A percentile compares a stretch with the other conserved stretches of the same genome.
Evolutionary conservation across 257 asterid genomes (phyloP).

Genomic region (Ophiorrhiza pumila): DNA sequence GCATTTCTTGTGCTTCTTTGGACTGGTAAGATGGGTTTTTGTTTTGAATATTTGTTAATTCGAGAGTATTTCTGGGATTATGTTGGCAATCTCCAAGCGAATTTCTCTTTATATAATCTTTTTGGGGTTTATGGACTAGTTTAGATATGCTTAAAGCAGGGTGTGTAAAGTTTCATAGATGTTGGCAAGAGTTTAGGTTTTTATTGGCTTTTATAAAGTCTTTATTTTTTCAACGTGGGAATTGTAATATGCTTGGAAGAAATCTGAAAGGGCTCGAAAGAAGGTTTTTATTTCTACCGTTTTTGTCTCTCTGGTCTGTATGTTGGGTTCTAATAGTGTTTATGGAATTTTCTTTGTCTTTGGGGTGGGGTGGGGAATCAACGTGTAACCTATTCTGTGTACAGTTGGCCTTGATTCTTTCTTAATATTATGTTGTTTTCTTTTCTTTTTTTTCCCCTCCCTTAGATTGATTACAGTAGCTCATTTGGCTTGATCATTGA

Average conservation of each 20-base stretch:
- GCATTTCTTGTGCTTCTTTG: not conserved
- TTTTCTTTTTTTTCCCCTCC: too few relatives aligned
- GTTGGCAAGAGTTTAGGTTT: not conserved
- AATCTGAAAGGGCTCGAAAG: not conserved
- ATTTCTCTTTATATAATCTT: not conserved
- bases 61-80: not conserved
- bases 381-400: not conserved
- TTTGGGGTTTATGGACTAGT: not conserved
- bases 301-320: not conserved
- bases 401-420: not conserved
- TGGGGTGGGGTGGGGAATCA: not conserved
- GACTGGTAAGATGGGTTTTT: not conserved
- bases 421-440: not conserved
- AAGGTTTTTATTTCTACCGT: not conserved
- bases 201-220: not conserved
- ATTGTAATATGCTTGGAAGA: not conserved
- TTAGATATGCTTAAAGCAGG: not conserved
- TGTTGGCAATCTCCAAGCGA: not conserved
- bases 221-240: not conserved
- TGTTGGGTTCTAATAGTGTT: not conserved
- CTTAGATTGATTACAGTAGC: not conserved
- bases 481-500: not conserved
- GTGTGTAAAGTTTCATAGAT: not conserved
- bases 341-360: not conserved
- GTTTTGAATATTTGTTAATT: not conserved